Evolutionary conservation across 768 basidiomycete species (phyloP), one percentile per base, ranked within the genome.

Genomic region (Pleurotus platypus): DNA sequence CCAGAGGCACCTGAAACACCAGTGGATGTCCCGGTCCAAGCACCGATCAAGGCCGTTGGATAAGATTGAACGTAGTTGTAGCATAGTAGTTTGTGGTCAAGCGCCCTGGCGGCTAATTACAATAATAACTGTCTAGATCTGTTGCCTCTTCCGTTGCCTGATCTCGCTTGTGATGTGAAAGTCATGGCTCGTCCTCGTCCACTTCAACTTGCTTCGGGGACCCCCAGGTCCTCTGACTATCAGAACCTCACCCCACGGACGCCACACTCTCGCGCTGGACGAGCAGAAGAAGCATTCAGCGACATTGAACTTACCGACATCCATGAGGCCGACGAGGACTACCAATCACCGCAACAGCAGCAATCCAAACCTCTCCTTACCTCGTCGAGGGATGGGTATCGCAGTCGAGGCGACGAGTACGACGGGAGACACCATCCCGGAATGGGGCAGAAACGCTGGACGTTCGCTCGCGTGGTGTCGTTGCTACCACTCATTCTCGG

Each of bases 241-340:
- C 75, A 69, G 56, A 47, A 60, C 18, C 68, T 81, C 26, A 85
- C 83, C 15, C 85, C 85, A 2, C 74, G 85, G 56, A 86, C 85
- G 26, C 85, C 85, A 51, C 85, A 81, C 67, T 82, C 82, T 37
- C 81, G 81, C 60, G 75, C 82, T 42, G 84, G 82, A 49, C 75
- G 77, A 64, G 77, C 78, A 49, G 82, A 85, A 64, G 81, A 83
- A 64, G 79, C 74, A 7, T 76, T 78, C 64, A 74, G 75, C 7
- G 78, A 78, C 46, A 63, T 73, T n/a, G 82, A 83, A 57, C 71
- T 81, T 12, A 70, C 78, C 18, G 71, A 78, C 26, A 47, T 72
- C 22, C 66, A 64, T 4, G 62, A 63, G 57, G 60, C 64, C 18
- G 70, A 73, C 40, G 73, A 76, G 18, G 69, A 70, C 38, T 72